phyloP scores from a whole-genome alignment of 2,329 filamentous ascomycete species.

The Acephala macrosclerotiorum region DNA sequence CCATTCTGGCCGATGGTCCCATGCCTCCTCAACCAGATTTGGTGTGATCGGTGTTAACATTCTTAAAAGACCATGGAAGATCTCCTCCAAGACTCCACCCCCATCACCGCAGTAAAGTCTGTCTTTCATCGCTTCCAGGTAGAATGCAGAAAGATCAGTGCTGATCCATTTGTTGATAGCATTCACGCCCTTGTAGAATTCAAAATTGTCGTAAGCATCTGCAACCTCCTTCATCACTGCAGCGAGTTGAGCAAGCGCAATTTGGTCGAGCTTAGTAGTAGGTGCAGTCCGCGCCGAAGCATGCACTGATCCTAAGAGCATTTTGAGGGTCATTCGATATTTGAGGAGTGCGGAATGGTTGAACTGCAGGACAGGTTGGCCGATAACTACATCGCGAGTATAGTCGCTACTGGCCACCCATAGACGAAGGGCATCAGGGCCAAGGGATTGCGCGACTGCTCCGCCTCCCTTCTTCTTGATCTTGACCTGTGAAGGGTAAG shows the following conservation, averaged over 20 bases:
- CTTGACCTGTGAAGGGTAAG: constrained; percentile 47
- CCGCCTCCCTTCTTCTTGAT: constrained; percentile 53
- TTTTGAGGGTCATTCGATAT: constrained; percentile 88
- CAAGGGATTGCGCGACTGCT: constrained; percentile 72
- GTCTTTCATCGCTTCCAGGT: constrained; percentile 92
- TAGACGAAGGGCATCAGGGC: constrained; percentile 84
- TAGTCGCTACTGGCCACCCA: constrained; percentile 96
- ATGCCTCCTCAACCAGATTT: constrained; percentile 85
- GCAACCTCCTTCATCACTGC: constrained; percentile 71
- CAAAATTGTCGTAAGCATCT: constrained; percentile 71
- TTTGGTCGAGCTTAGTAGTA: constrained; percentile 70
- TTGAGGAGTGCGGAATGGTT: constrained; percentile 83
- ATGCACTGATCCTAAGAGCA: constrained; percentile 81
- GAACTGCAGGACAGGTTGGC: constrained; percentile 76
- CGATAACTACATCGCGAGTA: constrained; percentile 85
- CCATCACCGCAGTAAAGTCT: constrained; percentile 84
- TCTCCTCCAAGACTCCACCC: constrained; percentile 67
- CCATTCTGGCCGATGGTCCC: constrained; percentile 75
- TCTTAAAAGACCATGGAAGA: constrained; percentile 76
- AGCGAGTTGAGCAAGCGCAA: constrained; percentile 78
- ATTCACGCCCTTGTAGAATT: constrained; percentile 82
- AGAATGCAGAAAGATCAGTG: constrained; percentile 88
- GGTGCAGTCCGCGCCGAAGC: constrained; percentile 50
- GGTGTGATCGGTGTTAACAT: constrained; percentile 86
- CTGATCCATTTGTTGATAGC: constrained; percentile 83